phyloP scores from a whole-genome alignment of 768 basidiomycete species.

The Phylloporus scabripes region DNA sequence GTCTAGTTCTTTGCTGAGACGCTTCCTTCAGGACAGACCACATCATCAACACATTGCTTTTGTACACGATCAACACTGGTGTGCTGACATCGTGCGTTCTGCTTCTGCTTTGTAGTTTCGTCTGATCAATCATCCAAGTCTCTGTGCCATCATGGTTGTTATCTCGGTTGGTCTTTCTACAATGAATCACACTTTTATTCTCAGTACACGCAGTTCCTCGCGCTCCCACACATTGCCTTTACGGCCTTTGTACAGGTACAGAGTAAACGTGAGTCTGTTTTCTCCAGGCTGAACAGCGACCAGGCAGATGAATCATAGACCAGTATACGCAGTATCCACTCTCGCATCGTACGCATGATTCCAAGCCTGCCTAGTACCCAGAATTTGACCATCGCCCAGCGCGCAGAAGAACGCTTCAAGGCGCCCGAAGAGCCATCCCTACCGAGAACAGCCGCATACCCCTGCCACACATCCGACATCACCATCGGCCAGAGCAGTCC shows the following conservation, averaged over 20 bases:
- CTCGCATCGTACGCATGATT: constrained; percentile 11
- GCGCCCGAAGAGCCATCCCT: background rate
- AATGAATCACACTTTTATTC: too few species aligned
- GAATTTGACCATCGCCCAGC: background rate
- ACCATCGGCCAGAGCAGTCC: background rate
- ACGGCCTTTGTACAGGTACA: constrained; percentile 13
- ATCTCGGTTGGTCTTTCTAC: constrained; percentile 2
- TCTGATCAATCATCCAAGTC: background rate
- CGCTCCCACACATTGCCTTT: constrained; percentile 3
- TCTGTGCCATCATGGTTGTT: constrained; percentile 9
- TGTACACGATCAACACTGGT: constrained; percentile 18
- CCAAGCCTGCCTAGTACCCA: background rate
- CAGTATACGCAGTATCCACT: constrained; percentile 17
- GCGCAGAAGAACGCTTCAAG: background rate
- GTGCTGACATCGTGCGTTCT: constrained; percentile 10
- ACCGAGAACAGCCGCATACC: background rate
- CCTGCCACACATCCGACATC: background rate
- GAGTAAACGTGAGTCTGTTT: constrained; percentile 9
- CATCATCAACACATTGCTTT: constrained; percentile 12
- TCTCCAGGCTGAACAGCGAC: background rate
- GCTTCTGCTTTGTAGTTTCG: background rate
- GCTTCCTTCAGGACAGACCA: constrained; percentile 10
- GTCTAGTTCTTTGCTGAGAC: too few species aligned
- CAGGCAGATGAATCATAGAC: background rate
- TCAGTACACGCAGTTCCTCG: constrained; percentile 2